phyloP scores from a whole-genome alignment of 2,329 filamentous ascomycete genomes.

The Epichloe baconii region DNA sequence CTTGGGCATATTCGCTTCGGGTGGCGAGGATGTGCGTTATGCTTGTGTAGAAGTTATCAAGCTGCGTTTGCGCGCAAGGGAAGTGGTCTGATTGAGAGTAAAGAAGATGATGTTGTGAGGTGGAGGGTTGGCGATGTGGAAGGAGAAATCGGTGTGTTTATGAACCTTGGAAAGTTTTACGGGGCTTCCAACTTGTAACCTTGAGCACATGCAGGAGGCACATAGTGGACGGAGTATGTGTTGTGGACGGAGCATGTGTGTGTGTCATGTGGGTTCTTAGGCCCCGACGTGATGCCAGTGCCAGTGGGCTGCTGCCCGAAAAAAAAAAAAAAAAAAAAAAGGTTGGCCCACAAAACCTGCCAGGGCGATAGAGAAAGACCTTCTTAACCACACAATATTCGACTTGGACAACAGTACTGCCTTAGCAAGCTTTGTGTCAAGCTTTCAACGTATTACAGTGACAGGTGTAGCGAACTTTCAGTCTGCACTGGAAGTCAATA shows the following conservation, averaged over 20 bases:
- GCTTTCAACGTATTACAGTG: too few relatives aligned
- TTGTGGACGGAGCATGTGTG: not conserved
- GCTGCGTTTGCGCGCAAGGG: not conserved
- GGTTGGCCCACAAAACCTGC: not conserved
- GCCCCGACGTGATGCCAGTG: too few relatives aligned
- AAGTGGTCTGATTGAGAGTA: not conserved
- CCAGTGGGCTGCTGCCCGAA: not conserved
- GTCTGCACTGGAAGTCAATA: too few relatives aligned
- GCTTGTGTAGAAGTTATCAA: not conserved
- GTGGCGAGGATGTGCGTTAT: not conserved
- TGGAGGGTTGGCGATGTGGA: not conserved
- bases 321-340: not conserved
- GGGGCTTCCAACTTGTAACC: not conserved
- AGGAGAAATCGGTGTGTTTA: not conserved
- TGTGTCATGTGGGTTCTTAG: not conserved
- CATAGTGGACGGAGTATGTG: too few relatives aligned
- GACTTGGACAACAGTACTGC: too few relatives aligned
- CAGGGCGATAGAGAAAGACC: not conserved
- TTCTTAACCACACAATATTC: too few relatives aligned
- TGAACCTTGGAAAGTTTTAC: not conserved
- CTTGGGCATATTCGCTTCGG: constrained; percentile 65
- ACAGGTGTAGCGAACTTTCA: too few relatives aligned
- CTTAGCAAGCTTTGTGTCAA: too few relatives aligned
- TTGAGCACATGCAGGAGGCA: not conserved
- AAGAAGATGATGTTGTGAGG: constrained; percentile 1